Conservation (phyloP, 176 grass and related monocot species). For the Lolium rigidum region DNA sequence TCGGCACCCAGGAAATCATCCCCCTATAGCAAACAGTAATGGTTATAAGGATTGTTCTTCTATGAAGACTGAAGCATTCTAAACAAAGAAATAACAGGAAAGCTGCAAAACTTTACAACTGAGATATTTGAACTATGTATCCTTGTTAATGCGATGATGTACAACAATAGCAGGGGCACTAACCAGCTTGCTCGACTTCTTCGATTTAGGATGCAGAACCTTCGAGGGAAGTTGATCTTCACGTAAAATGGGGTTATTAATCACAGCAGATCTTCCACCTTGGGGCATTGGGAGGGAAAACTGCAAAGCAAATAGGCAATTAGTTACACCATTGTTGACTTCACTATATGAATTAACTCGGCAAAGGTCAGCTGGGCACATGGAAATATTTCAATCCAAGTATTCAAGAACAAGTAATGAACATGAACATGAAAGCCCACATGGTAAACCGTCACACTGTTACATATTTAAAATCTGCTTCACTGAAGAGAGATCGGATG, state of each 20-base stretch:
- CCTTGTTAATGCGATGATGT: neutral
- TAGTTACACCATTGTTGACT: neutral
- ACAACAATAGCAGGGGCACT: conserved; percentile 33
- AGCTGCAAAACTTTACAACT: neutral
- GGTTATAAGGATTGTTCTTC: neutral
- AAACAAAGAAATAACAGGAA: neutral
- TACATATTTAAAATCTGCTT: neutral
- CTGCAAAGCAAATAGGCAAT: conserved; percentile 61
- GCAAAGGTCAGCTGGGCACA: neutral
- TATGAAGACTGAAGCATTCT: neutral
- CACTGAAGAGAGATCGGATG: neutral
- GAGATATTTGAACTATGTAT: neutral
- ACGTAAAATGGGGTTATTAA: conserved; percentile 84
- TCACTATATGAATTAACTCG: neutral
- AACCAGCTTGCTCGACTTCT: conserved; percentile 85
- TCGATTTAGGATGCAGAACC: conserved; percentile 78
- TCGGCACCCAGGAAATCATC: conserved; percentile 67
- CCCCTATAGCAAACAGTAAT: conserved; percentile 53
- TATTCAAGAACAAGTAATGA: conserved; percentile 17
- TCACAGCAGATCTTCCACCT: conserved; percentile 88
- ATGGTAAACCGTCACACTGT: neutral
- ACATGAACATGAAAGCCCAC: neutral
- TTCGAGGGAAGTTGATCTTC: conserved; percentile 97
- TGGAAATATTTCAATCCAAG: neutral
- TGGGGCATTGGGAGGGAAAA: conserved; percentile 96